Conservation (phyloP, 1,284 basidiomycete species). For the Pyrrhoderma noxium region DNA sequence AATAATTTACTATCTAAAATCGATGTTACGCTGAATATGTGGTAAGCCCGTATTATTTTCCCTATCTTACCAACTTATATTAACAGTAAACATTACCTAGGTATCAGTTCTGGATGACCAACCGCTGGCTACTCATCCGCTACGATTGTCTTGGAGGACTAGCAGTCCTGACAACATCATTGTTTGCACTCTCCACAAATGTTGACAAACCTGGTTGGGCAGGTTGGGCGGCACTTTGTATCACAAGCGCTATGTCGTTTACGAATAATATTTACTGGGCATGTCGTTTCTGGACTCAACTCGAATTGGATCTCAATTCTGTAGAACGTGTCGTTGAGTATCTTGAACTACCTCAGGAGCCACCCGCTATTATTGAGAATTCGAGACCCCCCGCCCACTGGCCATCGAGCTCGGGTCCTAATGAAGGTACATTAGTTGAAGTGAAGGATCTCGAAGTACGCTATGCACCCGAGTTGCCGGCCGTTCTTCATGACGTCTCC, state of each 20-base stretch:
- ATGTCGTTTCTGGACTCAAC: conserved; percentile 51
- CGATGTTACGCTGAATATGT: conserved; percentile 45
- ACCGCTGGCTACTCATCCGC: conserved; percentile 23
- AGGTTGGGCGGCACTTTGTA: conserved; percentile 80
- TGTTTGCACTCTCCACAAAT: conserved; percentile 65
- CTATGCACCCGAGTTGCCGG: conserved; percentile 79
- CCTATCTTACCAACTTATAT: no score
- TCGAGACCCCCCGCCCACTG: conserved; percentile 76
- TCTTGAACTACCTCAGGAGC: conserved; percentile 80
- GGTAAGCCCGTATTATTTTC: conserved; percentile 9
- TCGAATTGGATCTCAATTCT: conserved; percentile 65
- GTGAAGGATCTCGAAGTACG: conserved; percentile 59
- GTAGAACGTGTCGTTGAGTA: conserved; percentile 90
- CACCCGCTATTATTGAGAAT: conserved; percentile 62
- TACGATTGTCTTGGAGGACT: conserved; percentile 48
- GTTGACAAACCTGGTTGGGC: conserved; percentile 28
- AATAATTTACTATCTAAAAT: conserved; percentile 61
- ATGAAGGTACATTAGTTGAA: conserved; percentile 23
- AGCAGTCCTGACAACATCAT: conserved; percentile 59
- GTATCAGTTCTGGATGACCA: conserved; percentile 20
- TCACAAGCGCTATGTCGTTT: conserved; percentile 68
- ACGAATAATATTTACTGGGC: conserved; percentile 61
- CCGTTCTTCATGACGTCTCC: conserved; percentile 73
- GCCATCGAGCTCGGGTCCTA: conserved; percentile 58
- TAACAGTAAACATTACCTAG: no score